Percentiles rank a stretch among this genome's conserved stretches.
These are phyloP conservation scores for Ophiostoma novo-ulmi DNA, from an alignment of 2,329 filamentous ascomycete species.

Conservation along the genomic window DNA sequence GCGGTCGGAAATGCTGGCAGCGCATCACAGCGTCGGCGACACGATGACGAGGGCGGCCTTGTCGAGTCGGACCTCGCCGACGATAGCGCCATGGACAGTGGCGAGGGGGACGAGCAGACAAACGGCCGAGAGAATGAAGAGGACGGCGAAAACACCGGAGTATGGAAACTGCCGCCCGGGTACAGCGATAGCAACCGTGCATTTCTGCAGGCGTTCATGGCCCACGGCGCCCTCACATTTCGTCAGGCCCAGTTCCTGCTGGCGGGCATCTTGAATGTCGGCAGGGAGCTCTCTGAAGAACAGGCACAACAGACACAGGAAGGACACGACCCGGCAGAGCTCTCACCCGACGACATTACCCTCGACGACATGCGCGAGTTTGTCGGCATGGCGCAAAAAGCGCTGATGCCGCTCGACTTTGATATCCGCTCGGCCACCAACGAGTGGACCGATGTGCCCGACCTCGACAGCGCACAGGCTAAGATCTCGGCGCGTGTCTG, in stretches of 20 bases:
- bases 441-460: slow-evolving; percentile 43
- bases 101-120: not conserved
- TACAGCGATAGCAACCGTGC: slow-evolving; percentile 69
- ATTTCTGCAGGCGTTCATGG: slow-evolving; percentile 84
- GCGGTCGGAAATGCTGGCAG: not conserved
- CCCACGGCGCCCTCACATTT: slow-evolving; percentile 70
- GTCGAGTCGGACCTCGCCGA: not conserved
- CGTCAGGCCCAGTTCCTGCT: slow-evolving; percentile 68
- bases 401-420: slow-evolving; percentile 74
- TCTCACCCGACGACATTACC: slow-evolving; percentile 56
- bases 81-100: slow-evolving; percentile 9
- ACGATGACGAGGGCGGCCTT: slow-evolving; percentile 8
- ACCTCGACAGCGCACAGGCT: slow-evolving; percentile 24
- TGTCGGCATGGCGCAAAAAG: slow-evolving; percentile 64
- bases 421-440: slow-evolving; percentile 74
- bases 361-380: slow-evolving; percentile 63
- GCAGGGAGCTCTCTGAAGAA: slow-evolving; percentile 43
- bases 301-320: slow-evolving; percentile 28
- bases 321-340: slow-evolving; percentile 37
- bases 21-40: not conserved
- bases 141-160: not conserved
- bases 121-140: not conserved
- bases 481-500: slow-evolving; percentile 52
- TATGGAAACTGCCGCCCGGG: slow-evolving; percentile 31
- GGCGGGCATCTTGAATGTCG: slow-evolving; percentile 64